Percentiles rank a stretch among this genome's conserved stretches.
phyloP scores from a whole-genome alignment of 495 filamentous ascomycete genomes.

The Neurospora sp. region DNA sequence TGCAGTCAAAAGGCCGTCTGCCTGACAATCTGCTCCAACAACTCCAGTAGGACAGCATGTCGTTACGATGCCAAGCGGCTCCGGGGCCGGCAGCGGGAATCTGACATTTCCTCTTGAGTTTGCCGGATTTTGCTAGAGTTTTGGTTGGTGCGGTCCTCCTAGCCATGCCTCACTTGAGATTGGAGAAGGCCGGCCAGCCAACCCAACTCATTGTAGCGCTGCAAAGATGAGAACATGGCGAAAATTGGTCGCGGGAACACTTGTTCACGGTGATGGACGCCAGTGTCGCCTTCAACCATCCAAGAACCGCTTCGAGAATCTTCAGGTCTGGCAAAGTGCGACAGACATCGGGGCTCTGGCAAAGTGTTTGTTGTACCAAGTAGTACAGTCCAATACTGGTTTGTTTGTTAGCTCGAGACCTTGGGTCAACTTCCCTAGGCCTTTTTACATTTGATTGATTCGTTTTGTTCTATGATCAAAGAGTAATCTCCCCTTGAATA shows the following conservation, averaged over 20 bases:
- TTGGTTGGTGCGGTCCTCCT: not conserved
- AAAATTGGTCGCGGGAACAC: not conserved
- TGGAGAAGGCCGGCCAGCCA: not conserved
- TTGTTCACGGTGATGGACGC: not conserved
- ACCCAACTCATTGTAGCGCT: not conserved
- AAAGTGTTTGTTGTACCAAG: not conserved
- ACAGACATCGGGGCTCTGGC: not conserved
- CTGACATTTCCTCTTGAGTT: not conserved
- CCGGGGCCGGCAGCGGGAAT: not conserved
- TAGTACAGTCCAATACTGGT: too few species aligned
- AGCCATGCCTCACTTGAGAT: not conserved
- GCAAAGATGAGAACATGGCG: not conserved
- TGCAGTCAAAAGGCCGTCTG: not conserved
- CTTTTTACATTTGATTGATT: too few species aligned
- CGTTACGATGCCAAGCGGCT: not conserved
- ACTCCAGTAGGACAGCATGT: not conserved
- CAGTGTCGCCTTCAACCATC: not conserved
- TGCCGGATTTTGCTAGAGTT: not conserved
- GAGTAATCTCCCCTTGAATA: too few species aligned
- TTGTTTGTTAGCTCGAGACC: too few species aligned
- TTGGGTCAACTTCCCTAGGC: too few species aligned
- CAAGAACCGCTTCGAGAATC: not conserved
- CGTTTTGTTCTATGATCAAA: too few species aligned
- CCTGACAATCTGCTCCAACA: not conserved
- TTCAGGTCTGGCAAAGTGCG: not conserved